Evolutionary conservation across 2,329 filamentous ascomycete species (phyloP).

Genomic region (Dothidotthia symphoricarpi): DNA sequence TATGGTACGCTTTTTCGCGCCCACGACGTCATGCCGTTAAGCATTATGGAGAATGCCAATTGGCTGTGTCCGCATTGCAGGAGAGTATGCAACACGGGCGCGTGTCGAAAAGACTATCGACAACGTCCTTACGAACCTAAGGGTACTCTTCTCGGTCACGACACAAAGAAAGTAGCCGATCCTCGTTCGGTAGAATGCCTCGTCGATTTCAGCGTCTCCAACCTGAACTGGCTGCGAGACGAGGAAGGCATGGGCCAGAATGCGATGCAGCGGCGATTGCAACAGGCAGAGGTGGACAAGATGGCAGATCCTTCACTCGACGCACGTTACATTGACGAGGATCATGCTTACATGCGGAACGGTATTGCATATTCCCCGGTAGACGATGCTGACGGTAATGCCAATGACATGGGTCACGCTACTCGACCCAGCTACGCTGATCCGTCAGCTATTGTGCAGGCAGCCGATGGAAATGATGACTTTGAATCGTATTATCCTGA

Average conservation of each 20-base stretch:
- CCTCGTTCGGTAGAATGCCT: constrained; percentile 85
- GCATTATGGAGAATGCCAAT: constrained; percentile 72
- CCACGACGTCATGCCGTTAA: constrained; percentile 84
- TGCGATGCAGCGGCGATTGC: constrained; percentile 50
- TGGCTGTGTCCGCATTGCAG: constrained; percentile 90
- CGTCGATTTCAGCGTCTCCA: constrained; percentile 87
- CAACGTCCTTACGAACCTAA: constrained; percentile 81
- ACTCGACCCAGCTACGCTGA: constrained; percentile 9
- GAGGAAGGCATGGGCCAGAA: constrained; percentile 45
- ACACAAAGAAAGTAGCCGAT: constrained; percentile 87
- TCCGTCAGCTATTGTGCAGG: constrained; percentile 14
- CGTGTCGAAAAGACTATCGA: constrained; percentile 67
- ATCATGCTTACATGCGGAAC: constrained; percentile 36
- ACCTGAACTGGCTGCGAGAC: constrained; percentile 75
- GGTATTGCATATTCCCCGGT: constrained; percentile 46
- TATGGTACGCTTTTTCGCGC: constrained; percentile 91
- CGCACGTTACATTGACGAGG: constrained; percentile 47
- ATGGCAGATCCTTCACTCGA: constrained; percentile 47
- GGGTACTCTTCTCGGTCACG: constrained; percentile 82
- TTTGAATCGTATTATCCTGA: constrained; percentile 24
- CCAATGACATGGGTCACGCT: constrained; percentile 26
- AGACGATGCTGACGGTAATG: constrained; percentile 21
- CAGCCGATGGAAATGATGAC: constrained; percentile 11
- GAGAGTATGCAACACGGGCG: constrained; percentile 81
- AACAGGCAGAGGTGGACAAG: constrained; percentile 56